These are phyloP conservation scores for Lodderomyces parapsilosis DNA, from an alignment of 1,139 yeast species.

Conservation along the genomic window DNA sequence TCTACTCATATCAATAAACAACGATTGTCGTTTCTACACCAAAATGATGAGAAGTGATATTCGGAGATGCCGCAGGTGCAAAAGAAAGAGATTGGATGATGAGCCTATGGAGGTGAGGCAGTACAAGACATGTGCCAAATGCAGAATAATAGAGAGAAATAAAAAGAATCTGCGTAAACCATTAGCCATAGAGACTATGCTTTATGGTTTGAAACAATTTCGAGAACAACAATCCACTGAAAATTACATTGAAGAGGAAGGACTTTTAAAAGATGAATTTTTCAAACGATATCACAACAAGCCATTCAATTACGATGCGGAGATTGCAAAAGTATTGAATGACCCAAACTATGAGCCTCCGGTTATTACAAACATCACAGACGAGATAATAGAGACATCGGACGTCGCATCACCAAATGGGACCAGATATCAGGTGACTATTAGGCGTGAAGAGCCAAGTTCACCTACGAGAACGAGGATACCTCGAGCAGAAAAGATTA, in stretches of 20 bases:
- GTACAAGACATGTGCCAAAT: conserved; percentile 59
- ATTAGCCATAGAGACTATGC: conserved; percentile 49
- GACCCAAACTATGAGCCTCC: conserved; percentile 18
- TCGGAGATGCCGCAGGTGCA: conserved; percentile 59
- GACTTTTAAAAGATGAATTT: conserved; percentile 28
- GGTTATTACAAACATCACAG: conserved; percentile 9
- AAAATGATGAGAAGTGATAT: conserved; percentile 18
- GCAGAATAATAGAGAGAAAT: conserved; percentile 55
- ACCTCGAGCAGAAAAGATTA: conserved; percentile 3
- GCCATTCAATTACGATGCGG: conserved; percentile 18
- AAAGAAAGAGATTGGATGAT: conserved; percentile 55
- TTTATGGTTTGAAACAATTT: conserved; percentile 48
- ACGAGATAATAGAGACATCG: conserved; percentile 8
- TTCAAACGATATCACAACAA: conserved; percentile 20
- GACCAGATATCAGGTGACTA: conserved; percentile 12
- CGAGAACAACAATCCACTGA: conserved; percentile 42
- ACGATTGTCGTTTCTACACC: no score
- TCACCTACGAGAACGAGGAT: conserved; percentile 1
- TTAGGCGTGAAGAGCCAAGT: conserved; percentile 6
- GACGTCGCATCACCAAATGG: conserved; percentile 10
- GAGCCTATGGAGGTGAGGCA: conserved; percentile 61
- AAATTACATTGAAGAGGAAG: conserved; percentile 42
- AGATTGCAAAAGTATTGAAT: conserved; percentile 15
- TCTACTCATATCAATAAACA: no score
- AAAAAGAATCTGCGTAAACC: conserved; percentile 48